Evolutionary conservation across 2,329 filamentous ascomycete genomes (phyloP).

Genomic region (Pleomassaria siparia): DNA sequence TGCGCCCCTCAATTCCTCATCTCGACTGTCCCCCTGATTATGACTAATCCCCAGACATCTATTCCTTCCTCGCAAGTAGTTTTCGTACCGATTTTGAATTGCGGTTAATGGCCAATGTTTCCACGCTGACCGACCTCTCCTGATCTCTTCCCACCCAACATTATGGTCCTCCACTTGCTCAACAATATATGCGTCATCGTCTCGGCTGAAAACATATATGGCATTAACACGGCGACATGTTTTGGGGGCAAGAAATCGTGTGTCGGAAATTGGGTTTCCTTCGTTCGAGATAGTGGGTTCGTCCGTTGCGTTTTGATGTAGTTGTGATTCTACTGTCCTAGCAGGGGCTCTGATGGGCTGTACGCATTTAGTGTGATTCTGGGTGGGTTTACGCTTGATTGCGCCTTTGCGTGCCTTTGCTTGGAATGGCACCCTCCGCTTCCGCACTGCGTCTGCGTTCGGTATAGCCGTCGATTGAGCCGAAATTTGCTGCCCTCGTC

Average conservation of each 20-base stretch:
- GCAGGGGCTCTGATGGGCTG: neutral
- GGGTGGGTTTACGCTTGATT: neutral
- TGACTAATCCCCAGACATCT: neutral
- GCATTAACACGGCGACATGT: conserved; percentile 3
- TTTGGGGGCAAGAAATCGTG: neutral
- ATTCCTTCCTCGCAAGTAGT: neutral
- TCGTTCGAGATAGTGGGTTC: neutral
- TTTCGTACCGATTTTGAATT: neutral
- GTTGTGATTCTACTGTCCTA: neutral
- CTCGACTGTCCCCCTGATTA: neutral
- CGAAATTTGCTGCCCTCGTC: neutral
- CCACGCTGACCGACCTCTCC: neutral
- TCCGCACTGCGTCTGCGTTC: neutral
- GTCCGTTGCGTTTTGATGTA: neutral
- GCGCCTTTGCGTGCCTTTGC: neutral
- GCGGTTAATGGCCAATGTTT: conserved; percentile 7
- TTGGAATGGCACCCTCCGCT: conserved; percentile 1
- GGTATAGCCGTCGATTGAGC: conserved; percentile 4
- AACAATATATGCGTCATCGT: conserved; percentile 42
- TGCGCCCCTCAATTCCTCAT: neutral
- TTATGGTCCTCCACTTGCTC: conserved; percentile 28
- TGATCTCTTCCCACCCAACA: conserved; percentile 27
- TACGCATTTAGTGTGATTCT: neutral
- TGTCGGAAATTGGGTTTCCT: neutral
- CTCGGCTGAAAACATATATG: conserved; percentile 31